These are phyloP conservation scores for Cymbidium sinense DNA, from an alignment of 106 monocot species.

Conservation along the genomic window DNA sequence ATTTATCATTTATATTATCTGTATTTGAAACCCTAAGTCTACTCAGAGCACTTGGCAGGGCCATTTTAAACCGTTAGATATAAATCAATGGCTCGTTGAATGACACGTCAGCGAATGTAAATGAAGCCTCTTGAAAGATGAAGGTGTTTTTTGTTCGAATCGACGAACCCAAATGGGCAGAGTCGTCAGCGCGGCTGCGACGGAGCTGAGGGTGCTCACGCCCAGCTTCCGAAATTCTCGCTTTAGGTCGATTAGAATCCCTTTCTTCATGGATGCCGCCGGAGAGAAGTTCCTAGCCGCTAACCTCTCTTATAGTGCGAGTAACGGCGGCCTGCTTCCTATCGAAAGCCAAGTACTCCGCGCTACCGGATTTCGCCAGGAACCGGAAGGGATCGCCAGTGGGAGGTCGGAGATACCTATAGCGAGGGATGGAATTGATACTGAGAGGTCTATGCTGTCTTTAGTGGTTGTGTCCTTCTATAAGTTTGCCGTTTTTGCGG, in stretches of 20 bases:
- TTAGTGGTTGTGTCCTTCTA: conserved; percentile 94
- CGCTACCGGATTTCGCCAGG: not conserved
- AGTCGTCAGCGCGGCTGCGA: conserved; percentile 5
- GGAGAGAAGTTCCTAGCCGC: not conserved
- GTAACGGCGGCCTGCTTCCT: not conserved
- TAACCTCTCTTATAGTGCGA: not conserved
- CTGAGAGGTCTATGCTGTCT: not conserved
- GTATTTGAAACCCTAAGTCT: not conserved
- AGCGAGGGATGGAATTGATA: not conserved
- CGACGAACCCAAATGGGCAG: not conserved
- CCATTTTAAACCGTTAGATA: not conserved
- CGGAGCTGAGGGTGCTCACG: conserved; percentile 13
- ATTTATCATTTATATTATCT: too few species aligned
- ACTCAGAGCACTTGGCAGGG: not conserved
- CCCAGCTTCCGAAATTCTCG: conserved; percentile 9
- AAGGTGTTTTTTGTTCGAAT: not conserved
- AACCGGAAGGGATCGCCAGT: not conserved
- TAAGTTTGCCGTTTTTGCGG: conserved; percentile 72
- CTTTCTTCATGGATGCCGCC: conserved; percentile 3
- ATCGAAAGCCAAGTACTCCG: not conserved
- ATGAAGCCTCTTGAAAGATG: not conserved
- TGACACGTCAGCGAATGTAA: not conserved
- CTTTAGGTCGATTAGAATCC: not conserved
- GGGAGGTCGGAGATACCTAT: not conserved
- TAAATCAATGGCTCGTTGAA: not conserved